A percentile compares a stretch with the other conserved stretches of the same genome.
phyloP scores from a whole-genome alignment of 208 protist genomes.

The Baffinella frigidus region DNA sequence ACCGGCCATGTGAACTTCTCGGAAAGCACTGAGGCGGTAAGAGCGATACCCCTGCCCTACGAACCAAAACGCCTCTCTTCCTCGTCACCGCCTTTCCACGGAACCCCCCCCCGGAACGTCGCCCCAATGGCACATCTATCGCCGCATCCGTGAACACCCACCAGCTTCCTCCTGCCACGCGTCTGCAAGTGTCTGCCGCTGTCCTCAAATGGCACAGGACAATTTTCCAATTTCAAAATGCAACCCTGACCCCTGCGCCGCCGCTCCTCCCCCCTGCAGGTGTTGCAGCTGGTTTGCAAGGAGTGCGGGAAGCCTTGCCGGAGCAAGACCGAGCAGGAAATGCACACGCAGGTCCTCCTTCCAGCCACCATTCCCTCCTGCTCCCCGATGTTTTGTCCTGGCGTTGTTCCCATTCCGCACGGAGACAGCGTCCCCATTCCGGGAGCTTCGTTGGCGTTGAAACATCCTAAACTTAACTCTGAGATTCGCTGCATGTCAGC shows the following conservation, averaged over 20 bases:
- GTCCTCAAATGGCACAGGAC: background rate
- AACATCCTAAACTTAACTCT: no score
- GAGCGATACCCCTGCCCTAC: background rate
- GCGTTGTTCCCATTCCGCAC: no score
- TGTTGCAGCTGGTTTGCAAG: constrained; percentile 36
- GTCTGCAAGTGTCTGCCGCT: background rate
- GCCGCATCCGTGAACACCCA: no score
- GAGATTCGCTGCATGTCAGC: no score
- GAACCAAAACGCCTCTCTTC: background rate
- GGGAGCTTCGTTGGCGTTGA: no score
- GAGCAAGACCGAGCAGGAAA: background rate
- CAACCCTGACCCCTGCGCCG: no score
- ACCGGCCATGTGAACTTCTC: background rate
- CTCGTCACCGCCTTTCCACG: background rate
- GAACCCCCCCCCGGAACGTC: no score
- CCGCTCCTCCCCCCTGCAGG: background rate
- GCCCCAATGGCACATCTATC: no score
- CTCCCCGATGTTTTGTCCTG: no score
- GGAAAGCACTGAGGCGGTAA: constrained; percentile 48
- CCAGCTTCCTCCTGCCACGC: background rate
- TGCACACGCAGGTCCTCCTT: constrained; percentile 35
- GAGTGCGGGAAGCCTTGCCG: constrained; percentile 29
- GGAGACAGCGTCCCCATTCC: no score
- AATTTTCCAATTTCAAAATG: no score
- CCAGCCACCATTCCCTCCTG: no score